Conservation (phyloP, 768 basidiomycete species). For the Termitomyces sp. region DNA sequence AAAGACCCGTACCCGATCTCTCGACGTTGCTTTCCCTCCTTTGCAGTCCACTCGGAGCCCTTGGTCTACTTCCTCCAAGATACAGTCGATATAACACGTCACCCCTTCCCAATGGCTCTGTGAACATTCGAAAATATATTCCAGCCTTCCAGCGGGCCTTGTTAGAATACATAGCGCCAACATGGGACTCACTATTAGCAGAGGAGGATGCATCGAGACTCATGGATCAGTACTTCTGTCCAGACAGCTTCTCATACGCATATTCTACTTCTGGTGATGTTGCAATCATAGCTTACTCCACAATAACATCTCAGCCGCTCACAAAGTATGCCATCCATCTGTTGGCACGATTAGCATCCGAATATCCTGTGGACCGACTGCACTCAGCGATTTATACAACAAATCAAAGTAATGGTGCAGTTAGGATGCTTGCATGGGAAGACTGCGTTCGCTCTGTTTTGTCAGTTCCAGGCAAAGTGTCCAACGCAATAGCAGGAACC, state of each 20-base stretch:
- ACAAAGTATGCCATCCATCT: slow-evolving; percentile 44
- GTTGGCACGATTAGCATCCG: slow-evolving; percentile 45
- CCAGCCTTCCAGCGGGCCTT: slow-evolving; percentile 61
- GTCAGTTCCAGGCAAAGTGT: slow-evolving; percentile 69
- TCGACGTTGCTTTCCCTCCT: slow-evolving; percentile 50
- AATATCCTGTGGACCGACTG: slow-evolving; percentile 68
- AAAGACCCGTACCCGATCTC: slow-evolving; percentile 41
- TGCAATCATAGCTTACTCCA: slow-evolving; percentile 57
- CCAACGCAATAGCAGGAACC: slow-evolving; percentile 53
- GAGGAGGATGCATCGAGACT: slow-evolving; percentile 41
- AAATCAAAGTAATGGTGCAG: slow-evolving; percentile 13
- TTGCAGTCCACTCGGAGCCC: slow-evolving; percentile 47
- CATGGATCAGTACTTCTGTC: slow-evolving; percentile 69
- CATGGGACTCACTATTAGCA: slow-evolving; percentile 57
- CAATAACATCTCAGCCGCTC: slow-evolving; percentile 48
- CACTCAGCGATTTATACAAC: slow-evolving; percentile 42
- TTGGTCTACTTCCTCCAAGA: slow-evolving; percentile 55
- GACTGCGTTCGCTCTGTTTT: slow-evolving; percentile 63
- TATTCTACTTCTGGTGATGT: slow-evolving; percentile 44
- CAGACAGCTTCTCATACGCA: slow-evolving; percentile 51
- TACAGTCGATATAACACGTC: slow-evolving; percentile 38
- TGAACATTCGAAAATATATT: slow-evolving; percentile 34
- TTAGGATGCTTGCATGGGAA: slow-evolving; percentile 55
- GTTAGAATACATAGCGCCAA: slow-evolving; percentile 58
- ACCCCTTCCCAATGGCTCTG: slow-evolving; percentile 25